Evolutionary conservation across 2,329 filamentous ascomycete genomes (phyloP).

Genomic region (Colletotrichum karsti): DNA sequence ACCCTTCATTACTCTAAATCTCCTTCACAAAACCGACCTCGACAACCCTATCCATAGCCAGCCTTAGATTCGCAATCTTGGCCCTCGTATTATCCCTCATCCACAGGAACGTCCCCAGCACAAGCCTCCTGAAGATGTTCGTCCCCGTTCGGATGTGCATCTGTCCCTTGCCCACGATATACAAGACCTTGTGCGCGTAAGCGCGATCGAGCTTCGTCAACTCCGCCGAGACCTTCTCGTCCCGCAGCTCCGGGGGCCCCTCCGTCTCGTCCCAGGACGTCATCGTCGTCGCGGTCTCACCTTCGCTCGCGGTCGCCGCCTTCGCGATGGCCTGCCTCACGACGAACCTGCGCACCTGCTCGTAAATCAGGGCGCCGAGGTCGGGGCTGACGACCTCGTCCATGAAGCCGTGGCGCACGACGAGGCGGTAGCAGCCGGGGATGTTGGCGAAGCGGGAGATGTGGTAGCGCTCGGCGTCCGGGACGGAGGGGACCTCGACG

Average conservation of each 20-base stretch:
- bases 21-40: slow-evolving; percentile 77
- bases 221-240: slow-evolving; percentile 42
- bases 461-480: slow-evolving; percentile 55
- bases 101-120: slow-evolving; percentile 68
- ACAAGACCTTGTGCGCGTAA: slow-evolving; percentile 58
- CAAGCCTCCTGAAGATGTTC: slow-evolving; percentile 49
- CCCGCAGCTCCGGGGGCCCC: slow-evolving; percentile 33
- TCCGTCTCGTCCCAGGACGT: slow-evolving; percentile 13
- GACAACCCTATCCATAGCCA: slow-evolving; percentile 68
- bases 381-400: slow-evolving; percentile 75
- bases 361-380: slow-evolving; percentile 66
- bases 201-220: slow-evolving; percentile 53
- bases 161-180: slow-evolving; percentile 70
- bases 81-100: slow-evolving; percentile 71
- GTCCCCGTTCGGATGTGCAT: slow-evolving; percentile 57
- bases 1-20: slow-evolving; percentile 47
- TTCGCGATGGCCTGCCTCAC: slow-evolving; percentile 39
- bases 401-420: slow-evolving; percentile 77
- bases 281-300: slow-evolving; percentile 6
- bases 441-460: slow-evolving; percentile 54
- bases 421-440: slow-evolving; percentile 73
- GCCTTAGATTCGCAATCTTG: slow-evolving; percentile 70
- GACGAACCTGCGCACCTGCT: slow-evolving; percentile 63
- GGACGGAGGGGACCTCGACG: slow-evolving; percentile 65
- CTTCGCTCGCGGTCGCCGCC: slow-evolving; percentile 25